phyloP scores from a whole-genome alignment of 2,329 filamentous ascomycete species.

The Paracorniculantispora psalliotae region DNA sequence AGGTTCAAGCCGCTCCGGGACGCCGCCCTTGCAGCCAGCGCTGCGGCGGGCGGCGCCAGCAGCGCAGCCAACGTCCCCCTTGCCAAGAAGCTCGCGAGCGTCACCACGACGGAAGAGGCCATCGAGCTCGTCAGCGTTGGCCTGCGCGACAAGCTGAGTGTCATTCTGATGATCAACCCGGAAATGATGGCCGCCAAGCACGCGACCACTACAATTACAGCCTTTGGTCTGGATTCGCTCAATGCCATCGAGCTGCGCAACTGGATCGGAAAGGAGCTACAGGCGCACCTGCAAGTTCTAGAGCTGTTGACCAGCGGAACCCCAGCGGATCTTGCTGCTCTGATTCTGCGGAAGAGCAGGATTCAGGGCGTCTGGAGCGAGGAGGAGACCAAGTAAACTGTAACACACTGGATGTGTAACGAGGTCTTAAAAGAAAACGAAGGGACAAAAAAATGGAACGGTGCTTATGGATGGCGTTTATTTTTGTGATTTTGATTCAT shows the following conservation, averaged over 20 bases:
- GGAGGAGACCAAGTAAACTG: background rate
- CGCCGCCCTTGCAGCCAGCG: conserved; percentile 26
- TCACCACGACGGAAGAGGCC: conserved; percentile 19
- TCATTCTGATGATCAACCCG: conserved; percentile 26
- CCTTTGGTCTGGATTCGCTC: conserved; percentile 39
- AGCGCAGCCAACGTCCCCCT: conserved; percentile 15
- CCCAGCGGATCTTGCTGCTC: conserved; percentile 17
- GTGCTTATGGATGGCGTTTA: background rate
- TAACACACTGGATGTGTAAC: no score
- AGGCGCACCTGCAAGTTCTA: conserved; percentile 47
- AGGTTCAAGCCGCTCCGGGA: conserved; percentile 48
- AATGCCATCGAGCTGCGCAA: conserved; percentile 47
- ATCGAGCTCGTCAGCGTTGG: conserved; percentile 21
- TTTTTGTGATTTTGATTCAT: no score
- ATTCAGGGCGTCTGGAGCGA: conserved; percentile 19
- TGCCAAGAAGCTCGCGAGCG: conserved; percentile 17
- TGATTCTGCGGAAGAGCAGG: conserved; percentile 23
- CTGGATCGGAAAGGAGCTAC: conserved; percentile 45
- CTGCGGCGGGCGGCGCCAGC: conserved; percentile 9
- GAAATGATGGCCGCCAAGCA: conserved; percentile 20
- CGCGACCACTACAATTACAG: conserved; percentile 20
- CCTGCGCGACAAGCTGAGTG: conserved; percentile 29
- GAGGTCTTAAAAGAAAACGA: background rate
- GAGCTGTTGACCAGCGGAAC: conserved; percentile 46
- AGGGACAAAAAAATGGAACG: background rate